Evolutionary conservation across 73 alveolate species (phyloP), one percentile per base, ranked within the genome.

Genomic region (Halteria grandinella): DNA sequence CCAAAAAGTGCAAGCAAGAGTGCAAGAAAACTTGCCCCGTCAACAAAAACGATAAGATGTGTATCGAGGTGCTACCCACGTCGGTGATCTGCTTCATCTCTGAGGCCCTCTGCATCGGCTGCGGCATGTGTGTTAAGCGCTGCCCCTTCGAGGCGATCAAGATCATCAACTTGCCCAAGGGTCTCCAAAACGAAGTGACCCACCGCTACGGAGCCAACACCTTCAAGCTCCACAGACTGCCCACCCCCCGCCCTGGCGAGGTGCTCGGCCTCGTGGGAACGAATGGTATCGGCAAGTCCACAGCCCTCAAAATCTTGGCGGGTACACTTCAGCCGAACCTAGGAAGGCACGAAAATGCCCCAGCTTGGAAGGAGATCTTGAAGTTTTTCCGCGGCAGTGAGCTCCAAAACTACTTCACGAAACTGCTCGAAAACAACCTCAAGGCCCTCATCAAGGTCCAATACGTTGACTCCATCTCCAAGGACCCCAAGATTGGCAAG

Each of bases 261-360:
- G 98, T 97, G 71, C 84, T 96, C 52, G 99, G 99, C 8, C 87
- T 97, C 34, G 99, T 97, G 20, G 99, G 99, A 33, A 92, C 99
- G 1, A 97, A 97, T 78, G 99, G 99, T 69, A 97, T 94, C 20
- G 99, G 99, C 34, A 97, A 97, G 75, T 93, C 99, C 37, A 96
- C 99, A 0, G 99, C 99, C 12, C 78, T 97, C 51, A 87, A 87
- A 86, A 96, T 94, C 53, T 70, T 95, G 54, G 83, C 97, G 57
- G 98, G 99, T 3, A 96, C 96, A 79, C 80, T 96, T 74, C 93
- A 91, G 83, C 99, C 99, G 49, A 97, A 97, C 75, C 91, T 97
- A 37, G 99, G 99, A 28, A 82, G 87, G 69, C 96, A 83, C 83
- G 98, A 94, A 64, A 82, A 78, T 40, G 99, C 98, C 6, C 99